Evolutionary conservation across 352 stramenopile genomes (phyloP), one percentile per base, ranked within the genome.

Genomic region (Globisporangium nunn): DNA sequence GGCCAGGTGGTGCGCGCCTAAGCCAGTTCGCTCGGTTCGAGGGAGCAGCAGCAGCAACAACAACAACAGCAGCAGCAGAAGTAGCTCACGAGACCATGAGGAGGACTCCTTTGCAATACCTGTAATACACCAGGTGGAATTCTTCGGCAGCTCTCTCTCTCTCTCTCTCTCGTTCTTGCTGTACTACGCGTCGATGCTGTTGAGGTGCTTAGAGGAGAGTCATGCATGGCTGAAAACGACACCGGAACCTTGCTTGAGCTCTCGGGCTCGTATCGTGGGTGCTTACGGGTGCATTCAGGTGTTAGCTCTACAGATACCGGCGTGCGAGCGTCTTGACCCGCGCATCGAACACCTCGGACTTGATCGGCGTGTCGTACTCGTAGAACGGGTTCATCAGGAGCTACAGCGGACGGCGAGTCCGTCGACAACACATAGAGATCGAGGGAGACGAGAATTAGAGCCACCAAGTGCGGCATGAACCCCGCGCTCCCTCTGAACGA

Each of bases 321-420:
- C 88, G 74, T 3, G 90, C 91, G 4, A 97, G 68, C 2, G 88
- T 91, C 62, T 95, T 89, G 18, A 98, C 87, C 10, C 91, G 75
- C 7, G 82, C 75, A 56, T 98, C 91, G 78, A 98, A 98, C 18
- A 95, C 82, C 54, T 93, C 88, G 1, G 87, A 97, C 23, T 71
- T 88, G 67, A 98, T 97, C 6, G 90, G 87, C 31, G 91, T 97
- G 67, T 98, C 95, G 66, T 97, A 96, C 56, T 93, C 78, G 73
- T 98, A 98, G 68, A 98, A 98, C 47, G 95, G 95, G 67, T 98
- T 98, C 90, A 98, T 93, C 30, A 96, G 78, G 7, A 97, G 62
- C 93, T 97, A 18, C 4, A 23, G 35, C 10, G 8, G 7, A 2
- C 14, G 23, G 23, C 23, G 23, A 23, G 23, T 23, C 23, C 23